Base-by-base conservation (phyloP, 164 flowering plant genomes). In the Tetrastigma voinierianum region DNA sequence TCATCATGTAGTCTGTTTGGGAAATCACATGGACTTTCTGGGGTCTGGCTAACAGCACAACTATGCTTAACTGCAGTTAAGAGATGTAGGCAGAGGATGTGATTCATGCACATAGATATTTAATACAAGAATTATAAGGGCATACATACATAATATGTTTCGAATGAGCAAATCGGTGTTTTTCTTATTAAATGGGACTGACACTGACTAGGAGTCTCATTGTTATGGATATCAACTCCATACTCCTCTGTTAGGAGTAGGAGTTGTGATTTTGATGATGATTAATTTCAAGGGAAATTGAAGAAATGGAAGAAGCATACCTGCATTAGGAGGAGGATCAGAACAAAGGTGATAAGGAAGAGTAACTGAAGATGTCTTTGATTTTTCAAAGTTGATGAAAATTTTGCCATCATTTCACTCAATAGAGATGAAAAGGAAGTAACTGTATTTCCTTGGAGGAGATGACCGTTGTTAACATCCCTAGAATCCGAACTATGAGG, bases 291-390 rank as follows among this genome's bases (percentile, higher is more conserved):
- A 48, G 24, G 13, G 24, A 21, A 51, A 51, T 4, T 12, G 8
- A 10, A 20, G 58, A 54, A 51, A 10, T 45, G 54, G 47, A 19
- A 32, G 52, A 13, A 40, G 4, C 5, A 60, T 81, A 93, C 98
- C 96, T 94, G 98, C 94, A 88, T 88, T 54, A 93, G 67, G 60
- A 88, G 68, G 64, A 95, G 72, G 62, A 89, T 82, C 53, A 72
- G 78, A 40, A 82, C 83, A 70, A 84, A 76, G 25, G 71, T 60
- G 49, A 78, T 52, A 12, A 81, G 84, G 66, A 90, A 49, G 61
- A 83, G 46, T 7, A 78, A 56, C 43, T 82, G 70, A 58, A 83
- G 63, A 51, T 72, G 70, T 68, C 74, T 79, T 67, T 71, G 90
- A 64, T 74, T 79, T 75, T 66, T 83, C 60, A 85, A 56, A 55